phyloP scores from a whole-genome alignment of 257 asterid genomes.

The Phtheirospermum japonicum region DNA sequence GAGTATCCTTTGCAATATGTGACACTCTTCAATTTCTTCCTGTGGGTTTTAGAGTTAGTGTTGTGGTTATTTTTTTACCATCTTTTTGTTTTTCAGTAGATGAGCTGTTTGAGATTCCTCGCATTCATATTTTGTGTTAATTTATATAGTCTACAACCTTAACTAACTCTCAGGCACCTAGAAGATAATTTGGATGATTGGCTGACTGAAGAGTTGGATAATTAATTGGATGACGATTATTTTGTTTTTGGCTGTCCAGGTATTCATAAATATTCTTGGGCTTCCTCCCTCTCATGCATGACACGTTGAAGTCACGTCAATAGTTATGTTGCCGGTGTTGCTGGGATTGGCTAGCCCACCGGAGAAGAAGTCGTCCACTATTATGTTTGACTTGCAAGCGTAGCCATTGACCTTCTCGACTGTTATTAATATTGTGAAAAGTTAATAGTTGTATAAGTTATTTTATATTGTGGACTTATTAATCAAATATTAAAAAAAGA shows the following conservation, averaged over 20 bases:
- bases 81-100: background rate
- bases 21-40: slow-evolving; percentile 18
- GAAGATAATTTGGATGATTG: too few relatives aligned
- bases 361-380: slow-evolving; percentile 62
- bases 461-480: too few relatives aligned
- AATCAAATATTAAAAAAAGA: too few relatives aligned
- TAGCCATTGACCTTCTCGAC: slow-evolving; percentile 53
- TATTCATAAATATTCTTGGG: slow-evolving; percentile 24
- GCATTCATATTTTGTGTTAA: slow-evolving; percentile 12
- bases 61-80: background rate
- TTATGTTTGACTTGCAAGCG: slow-evolving; percentile 45
- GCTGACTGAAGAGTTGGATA: too few relatives aligned
- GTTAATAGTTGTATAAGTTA: too few relatives aligned
- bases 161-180: slow-evolving; percentile 42
- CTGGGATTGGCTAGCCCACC: slow-evolving; percentile 42
- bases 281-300: too few relatives aligned
- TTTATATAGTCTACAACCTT: slow-evolving; percentile 43
- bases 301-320: too few relatives aligned
- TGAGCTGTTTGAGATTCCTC: slow-evolving; percentile 13
- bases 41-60: background rate
- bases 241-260: slow-evolving; percentile 96
- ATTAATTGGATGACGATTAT: slow-evolving; percentile 90
- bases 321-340: slow-evolving; percentile 43
- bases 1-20: too few relatives aligned
- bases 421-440: too few relatives aligned